Evolutionary conservation across 2,329 filamentous ascomycete species (phyloP).

Genomic region (Hymenoscyphus scutula): DNA sequence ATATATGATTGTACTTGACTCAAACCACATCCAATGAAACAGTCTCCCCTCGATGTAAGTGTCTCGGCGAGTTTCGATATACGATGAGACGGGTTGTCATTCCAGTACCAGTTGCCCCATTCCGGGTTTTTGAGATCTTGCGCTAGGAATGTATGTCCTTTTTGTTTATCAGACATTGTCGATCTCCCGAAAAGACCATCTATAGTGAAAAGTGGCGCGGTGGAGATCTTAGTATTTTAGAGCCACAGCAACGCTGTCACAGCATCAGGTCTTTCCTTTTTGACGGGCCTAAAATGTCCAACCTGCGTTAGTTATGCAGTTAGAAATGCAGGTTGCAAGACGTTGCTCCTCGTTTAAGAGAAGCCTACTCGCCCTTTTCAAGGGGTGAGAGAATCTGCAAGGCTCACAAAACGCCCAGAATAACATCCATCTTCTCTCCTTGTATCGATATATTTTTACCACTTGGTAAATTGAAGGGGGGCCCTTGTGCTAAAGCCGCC

Average conservation of each 20-base stretch:
- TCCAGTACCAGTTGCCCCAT: not conserved
- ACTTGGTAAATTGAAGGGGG: not conserved
- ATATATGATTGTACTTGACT: not conserved
- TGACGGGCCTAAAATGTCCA: slow-evolving; percentile 22
- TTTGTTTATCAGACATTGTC: not conserved
- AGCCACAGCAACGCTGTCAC: slow-evolving; percentile 1
- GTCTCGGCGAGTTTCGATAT: slow-evolving; percentile 1
- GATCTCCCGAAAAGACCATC: not conserved
- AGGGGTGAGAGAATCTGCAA: slow-evolving; percentile 29
- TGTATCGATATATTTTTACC: slow-evolving; percentile 10
- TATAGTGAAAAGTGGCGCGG: not conserved
- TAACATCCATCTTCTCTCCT: slow-evolving; percentile 2
- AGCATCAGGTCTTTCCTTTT: slow-evolving; percentile 1
- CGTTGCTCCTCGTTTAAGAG: slow-evolving; percentile 18
- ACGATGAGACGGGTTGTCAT: slow-evolving; percentile 3
- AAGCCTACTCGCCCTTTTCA: slow-evolving; percentile 21
- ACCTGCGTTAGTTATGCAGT: slow-evolving; percentile 18
- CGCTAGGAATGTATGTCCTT: not conserved
- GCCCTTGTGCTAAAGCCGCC: not conserved
- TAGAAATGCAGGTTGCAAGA: slow-evolving; percentile 4
- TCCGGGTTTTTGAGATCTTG: not conserved
- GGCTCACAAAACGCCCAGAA: slow-evolving; percentile 14
- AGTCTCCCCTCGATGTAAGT: not conserved
- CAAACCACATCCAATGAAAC: not conserved
- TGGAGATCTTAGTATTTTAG: not conserved